Evolutionary conservation across 495 filamentous ascomycete genomes (phyloP).

Genomic region (Amorphotheca resinae): DNA sequence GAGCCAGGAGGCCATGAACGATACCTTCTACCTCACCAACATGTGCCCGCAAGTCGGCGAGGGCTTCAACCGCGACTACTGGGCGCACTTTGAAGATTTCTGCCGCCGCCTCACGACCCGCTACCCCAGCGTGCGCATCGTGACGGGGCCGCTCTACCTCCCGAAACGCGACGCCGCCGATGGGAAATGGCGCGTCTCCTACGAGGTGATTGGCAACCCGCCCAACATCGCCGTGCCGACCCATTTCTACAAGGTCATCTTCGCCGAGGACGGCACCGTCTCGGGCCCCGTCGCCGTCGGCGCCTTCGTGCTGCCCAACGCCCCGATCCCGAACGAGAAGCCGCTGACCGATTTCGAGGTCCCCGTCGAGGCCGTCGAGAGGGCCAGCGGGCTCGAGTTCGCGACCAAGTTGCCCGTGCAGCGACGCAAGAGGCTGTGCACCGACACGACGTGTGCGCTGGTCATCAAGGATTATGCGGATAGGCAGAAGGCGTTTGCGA

Average conservation of each 20-base stretch:
- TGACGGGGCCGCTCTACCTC: constrained; percentile 89
- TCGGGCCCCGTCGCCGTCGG: constrained; percentile 75
- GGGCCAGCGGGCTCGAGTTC: constrained; percentile 86
- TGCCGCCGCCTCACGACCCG: constrained; percentile 65
- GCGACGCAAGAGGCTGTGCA: constrained; percentile 69
- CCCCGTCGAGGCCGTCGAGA: constrained; percentile 80
- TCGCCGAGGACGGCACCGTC: constrained; percentile 68
- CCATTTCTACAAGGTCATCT: constrained; percentile 98
- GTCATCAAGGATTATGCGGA: constrained; percentile 68
- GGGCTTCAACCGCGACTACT: constrained; percentile 97
- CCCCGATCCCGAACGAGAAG: constrained; percentile 75
- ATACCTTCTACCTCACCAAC: constrained; percentile 82
- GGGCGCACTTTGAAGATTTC: constrained; percentile 97
- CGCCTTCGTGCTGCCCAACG: constrained; percentile 93
- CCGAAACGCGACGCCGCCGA: constrained; percentile 64
- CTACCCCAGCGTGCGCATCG: constrained; percentile 84
- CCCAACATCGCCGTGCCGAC: constrained; percentile 94
- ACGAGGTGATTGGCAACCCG: constrained; percentile 93
- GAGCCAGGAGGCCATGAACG: constrained; percentile 86
- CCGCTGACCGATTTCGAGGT: constrained; percentile 85
- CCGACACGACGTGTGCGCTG: constrained; percentile 69
- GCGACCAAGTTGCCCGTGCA: constrained; percentile 58
- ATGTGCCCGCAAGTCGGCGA: constrained; percentile 98
- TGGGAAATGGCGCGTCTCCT: constrained; percentile 87
- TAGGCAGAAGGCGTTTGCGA: constrained; percentile 44